Base-by-base conservation (phyloP, 2,329 filamentous ascomycete species). In the Aulographum hederae region DNA sequence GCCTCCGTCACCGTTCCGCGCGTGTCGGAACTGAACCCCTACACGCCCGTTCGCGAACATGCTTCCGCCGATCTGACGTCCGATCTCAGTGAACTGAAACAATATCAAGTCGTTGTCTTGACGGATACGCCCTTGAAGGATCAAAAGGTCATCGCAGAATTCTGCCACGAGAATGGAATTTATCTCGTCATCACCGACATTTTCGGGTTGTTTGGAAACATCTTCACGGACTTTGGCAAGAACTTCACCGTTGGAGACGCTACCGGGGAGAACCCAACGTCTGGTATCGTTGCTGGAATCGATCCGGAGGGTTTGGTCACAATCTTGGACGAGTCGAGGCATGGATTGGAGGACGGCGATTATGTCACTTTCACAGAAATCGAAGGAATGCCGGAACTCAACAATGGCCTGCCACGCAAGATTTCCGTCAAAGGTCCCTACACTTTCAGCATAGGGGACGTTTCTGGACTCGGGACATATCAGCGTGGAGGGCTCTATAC, bases 221-320 rank as follows among this genome's bases (percentile, higher is more conserved):
- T 98, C 43, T 98, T 98, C 60, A 94, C 85, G 46, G 89, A 98
- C 49, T 98, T 98, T 50, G 89, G 89, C 43, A 73, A 86, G 47
- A 80, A 89, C 46, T 98, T 98, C 54, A 82, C 80, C 4, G 73
- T 89, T 33, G 75, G 82, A 40, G 89, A 98, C 48, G 61, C 84
- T 3, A 95, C 79, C 11, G 89, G 89, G 44, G 89, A 98, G 58
- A 80, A 80, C 38, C 78, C 81, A 4, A 61, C 81, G 19, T 82
- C 63, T 47, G 89, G 89, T 16, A 98, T 98, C 39, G 68, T 98
- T 33, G 86, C 86, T 27, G 78, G 69, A 33, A 89, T 98, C 43
- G 73, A 91, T 44, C 78, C 89, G 38, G 79, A 89, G 28, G 89
- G 89, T 14, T 52, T 94, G 30, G 86, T 98, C 3, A 93, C 86